Conservation (phyloP, 2,329 filamentous ascomycete species). For the Pseudopithomyces maydicus region DNA sequence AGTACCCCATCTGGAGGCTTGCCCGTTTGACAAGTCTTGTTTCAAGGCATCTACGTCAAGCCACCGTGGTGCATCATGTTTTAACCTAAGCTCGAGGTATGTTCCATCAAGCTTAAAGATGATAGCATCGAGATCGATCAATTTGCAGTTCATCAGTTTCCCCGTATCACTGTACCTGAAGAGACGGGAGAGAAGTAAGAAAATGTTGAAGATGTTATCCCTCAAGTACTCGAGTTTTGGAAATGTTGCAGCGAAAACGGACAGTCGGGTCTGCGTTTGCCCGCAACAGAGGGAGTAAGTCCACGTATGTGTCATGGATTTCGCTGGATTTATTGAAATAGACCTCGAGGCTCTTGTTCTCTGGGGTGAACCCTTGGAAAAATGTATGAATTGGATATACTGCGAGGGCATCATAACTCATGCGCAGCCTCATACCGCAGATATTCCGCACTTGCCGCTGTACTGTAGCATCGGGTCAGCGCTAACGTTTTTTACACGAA, state of each 20-base stretch:
- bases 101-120: neutral
- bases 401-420: neutral
- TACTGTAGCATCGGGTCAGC: neutral
- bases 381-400: neutral
- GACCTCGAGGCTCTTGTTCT: neutral
- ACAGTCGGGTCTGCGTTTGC: neutral
- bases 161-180: neutral
- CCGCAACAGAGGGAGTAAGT: neutral
- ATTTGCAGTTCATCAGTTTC: neutral
- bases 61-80: too few species aligned
- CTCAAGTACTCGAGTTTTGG: neutral
- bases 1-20: too few species aligned
- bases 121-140: neutral
- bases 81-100: too few species aligned
- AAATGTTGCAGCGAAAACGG: neutral
- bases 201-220: neutral
- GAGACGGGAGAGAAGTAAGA: neutral
- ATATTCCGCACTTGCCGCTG: neutral
- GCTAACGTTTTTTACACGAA: neutral
- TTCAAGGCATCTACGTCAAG: too few species aligned
- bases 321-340: neutral
- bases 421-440: neutral
- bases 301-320: neutral
- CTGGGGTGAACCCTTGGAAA: neutral
- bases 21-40: too few species aligned